Base-by-base conservation (phyloP, 2,329 filamentous ascomycete species). In the Scytalidium lignicola region DNA sequence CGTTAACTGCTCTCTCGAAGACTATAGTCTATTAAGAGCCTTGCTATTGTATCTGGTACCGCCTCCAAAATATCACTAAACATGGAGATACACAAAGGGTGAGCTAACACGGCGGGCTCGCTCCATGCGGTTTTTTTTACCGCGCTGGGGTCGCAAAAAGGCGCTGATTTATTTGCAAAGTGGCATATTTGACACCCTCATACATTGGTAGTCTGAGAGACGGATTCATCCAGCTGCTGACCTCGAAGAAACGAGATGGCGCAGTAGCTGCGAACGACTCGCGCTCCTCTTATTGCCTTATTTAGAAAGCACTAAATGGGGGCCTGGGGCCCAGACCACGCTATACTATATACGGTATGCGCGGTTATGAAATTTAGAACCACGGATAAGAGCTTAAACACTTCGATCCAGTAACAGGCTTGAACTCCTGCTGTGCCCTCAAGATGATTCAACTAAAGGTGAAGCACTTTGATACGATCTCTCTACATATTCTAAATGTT, bases 391-490 rank as follows among this genome's bases (percentile, higher is more conserved):
- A 26, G 18, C 5, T 7, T 8, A 21, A 43, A 21, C n/a, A 37
- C 8, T 37, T 37, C 32, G 10, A 26, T 26, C 23, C 10, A 32
- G 18, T 13, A 15, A 15, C 13, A 29, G 39, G 39, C 32, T 41
- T 50, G 41, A 46, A 48, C 47, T 50, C 45, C 50, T 55, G 52
- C 46, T 43, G 58, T 59, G 59, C 51, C 52, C 48, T 66, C 79
- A 85, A 71, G 60, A 97, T 96, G 89, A 95, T 95, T 72, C 90
- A 93, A 80, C 73, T 93, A 78, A 92, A 92, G 84, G 88, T 84
- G 58, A 37, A 44, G 54, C 29, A 10, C 1, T n/a, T 2, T 3
- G 23, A 12, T 23, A 9, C 8, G 7, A 8, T 41, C 19, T 50
- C 6, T 13, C 17, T 21, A 47, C n/a, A n/a, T n/a, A n/a, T n/a